Evolutionary conservation across 2,329 filamentous ascomycete species (phyloP).

Genomic region (Tetracladium maxilliforme): DNA sequence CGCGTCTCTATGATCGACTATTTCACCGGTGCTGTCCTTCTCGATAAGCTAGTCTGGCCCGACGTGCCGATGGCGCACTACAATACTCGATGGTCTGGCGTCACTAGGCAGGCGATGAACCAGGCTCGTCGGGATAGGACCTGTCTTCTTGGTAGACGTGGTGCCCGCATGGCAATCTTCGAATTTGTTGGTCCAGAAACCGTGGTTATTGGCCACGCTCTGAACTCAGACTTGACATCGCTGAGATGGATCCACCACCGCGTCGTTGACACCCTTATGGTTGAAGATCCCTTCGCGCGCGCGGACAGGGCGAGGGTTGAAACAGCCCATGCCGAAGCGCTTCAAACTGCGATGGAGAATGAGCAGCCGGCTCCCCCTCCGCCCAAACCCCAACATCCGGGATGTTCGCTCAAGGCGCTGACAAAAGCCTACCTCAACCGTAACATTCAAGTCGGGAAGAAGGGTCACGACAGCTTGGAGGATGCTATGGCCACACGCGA

Average conservation of each 20-base stretch:
- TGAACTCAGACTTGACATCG: constrained; percentile 22
- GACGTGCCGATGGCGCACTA: constrained; percentile 27
- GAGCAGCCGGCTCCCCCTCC: too few species aligned
- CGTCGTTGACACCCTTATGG: constrained; percentile 27
- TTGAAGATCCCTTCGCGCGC: constrained; percentile 8
- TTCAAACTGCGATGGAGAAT: too few species aligned
- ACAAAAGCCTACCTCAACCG: too few species aligned
- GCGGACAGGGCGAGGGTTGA: too few species aligned
- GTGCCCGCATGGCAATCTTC: constrained; percentile 25
- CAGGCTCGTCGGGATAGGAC: constrained; percentile 13
- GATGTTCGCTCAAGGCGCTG: too few species aligned
- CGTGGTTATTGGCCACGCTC: constrained; percentile 30
- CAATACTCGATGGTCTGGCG: constrained; percentile 34
- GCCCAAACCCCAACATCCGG: too few species aligned
- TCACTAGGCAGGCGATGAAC: constrained; percentile 22
- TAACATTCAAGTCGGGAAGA: not conserved
- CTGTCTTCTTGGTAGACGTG: constrained; percentile 24
- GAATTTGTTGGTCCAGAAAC: constrained; percentile 27
- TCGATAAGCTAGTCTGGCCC: constrained; percentile 35
- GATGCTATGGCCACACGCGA: not conserved
- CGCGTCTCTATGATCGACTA: constrained; percentile 35
- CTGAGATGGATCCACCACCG: constrained; percentile 30
- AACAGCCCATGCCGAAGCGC: too few species aligned
- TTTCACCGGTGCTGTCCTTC: constrained; percentile 28
- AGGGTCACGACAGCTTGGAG: not conserved